phyloP scores from a whole-genome alignment of 371 early-diverging fungal species.

The Mucor sp. region DNA sequence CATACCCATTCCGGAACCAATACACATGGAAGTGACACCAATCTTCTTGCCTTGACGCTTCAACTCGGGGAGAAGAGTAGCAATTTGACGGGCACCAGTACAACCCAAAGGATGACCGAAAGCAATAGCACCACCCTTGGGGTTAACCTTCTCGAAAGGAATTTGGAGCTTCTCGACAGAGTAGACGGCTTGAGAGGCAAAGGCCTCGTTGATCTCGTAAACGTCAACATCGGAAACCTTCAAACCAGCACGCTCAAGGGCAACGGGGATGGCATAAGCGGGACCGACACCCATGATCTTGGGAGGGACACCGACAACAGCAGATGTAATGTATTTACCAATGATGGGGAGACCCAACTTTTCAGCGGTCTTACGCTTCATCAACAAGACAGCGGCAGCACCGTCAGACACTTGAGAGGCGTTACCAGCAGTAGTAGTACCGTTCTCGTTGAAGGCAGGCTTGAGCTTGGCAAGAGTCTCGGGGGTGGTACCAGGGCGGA shows the following conservation, averaged over 20 bases:
- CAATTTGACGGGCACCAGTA: slow-evolving; percentile 97
- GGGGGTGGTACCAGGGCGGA: slow-evolving; percentile 81
- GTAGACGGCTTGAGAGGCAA: slow-evolving; percentile 97
- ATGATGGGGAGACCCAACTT: slow-evolving; percentile 85
- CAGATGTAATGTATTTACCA: slow-evolving; percentile 89
- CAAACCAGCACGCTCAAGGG: slow-evolving; percentile 83
- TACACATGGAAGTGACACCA: slow-evolving; percentile 95
- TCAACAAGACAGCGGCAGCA: slow-evolving; percentile 96
- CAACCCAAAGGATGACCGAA: slow-evolving; percentile 69
- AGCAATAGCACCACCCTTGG: slow-evolving; percentile 96
- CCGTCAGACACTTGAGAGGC: slow-evolving; percentile 99
- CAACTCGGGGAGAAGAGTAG: slow-evolving; percentile 93
- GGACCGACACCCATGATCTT: slow-evolving; percentile 96
- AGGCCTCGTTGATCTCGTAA: slow-evolving; percentile 96
- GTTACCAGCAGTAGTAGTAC: slow-evolving; percentile 96
- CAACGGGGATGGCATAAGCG: slow-evolving; percentile 92
- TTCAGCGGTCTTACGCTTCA: slow-evolving; percentile 92
- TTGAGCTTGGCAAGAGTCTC: slow-evolving; percentile 86
- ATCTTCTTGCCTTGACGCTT: slow-evolving; percentile 83
- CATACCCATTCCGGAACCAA: slow-evolving; percentile 98
- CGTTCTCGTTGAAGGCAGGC: slow-evolving; percentile 89
- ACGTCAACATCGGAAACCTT: slow-evolving; percentile 75
- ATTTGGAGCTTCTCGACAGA: slow-evolving; percentile 87
- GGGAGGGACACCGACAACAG: slow-evolving; percentile 94
- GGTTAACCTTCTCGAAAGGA: slow-evolving; percentile 91